phyloP scores from a whole-genome alignment of 2,329 filamentous ascomycete species.

The Dothiorella sarmentorum region DNA sequence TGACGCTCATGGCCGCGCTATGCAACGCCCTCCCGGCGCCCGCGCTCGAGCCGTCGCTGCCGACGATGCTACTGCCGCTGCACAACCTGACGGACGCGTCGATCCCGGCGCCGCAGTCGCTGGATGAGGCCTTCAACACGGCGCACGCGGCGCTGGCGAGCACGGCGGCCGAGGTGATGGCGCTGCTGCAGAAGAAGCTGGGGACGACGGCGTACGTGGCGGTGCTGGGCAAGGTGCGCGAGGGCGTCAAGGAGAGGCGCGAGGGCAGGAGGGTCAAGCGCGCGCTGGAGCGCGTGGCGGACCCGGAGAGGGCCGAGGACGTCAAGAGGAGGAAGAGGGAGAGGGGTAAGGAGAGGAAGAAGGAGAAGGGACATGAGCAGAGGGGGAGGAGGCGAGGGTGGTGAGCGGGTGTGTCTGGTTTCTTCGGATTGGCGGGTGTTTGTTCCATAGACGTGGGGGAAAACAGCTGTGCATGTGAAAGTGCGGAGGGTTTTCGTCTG shows the following conservation, averaged over 20 bases:
- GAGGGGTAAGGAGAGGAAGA: slow-evolving; percentile 52
- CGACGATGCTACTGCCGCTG: slow-evolving; percentile 63
- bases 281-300: slow-evolving; percentile 79
- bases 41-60: slow-evolving; percentile 61
- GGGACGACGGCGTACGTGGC: slow-evolving; percentile 77
- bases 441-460: too few species aligned
- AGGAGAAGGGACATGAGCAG: slow-evolving; percentile 71
- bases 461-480: too few species aligned
- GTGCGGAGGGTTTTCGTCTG: neutral
- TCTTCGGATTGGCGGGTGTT: neutral
- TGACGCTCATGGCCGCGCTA: slow-evolving; percentile 71
- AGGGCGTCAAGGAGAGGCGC: slow-evolving; percentile 67
- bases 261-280: slow-evolving; percentile 77
- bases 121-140: slow-evolving; percentile 65
- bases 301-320: slow-evolving; percentile 73
- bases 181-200: slow-evolving; percentile 77
- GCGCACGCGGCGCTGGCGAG: slow-evolving; percentile 68
- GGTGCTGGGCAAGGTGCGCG: slow-evolving; percentile 68
- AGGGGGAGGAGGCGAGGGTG: slow-evolving; percentile 69
- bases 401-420: slow-evolving; percentile 20
- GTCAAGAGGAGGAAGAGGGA: slow-evolving; percentile 82
- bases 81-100: slow-evolving; percentile 81
- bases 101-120: slow-evolving; percentile 57
- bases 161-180: slow-evolving; percentile 73
- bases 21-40: slow-evolving; percentile 58